Evolutionary conservation across 1,284 basidiomycete genomes (phyloP), one percentile per base, ranked within the genome.

Genomic region (Schizopora paradoxa): DNA sequence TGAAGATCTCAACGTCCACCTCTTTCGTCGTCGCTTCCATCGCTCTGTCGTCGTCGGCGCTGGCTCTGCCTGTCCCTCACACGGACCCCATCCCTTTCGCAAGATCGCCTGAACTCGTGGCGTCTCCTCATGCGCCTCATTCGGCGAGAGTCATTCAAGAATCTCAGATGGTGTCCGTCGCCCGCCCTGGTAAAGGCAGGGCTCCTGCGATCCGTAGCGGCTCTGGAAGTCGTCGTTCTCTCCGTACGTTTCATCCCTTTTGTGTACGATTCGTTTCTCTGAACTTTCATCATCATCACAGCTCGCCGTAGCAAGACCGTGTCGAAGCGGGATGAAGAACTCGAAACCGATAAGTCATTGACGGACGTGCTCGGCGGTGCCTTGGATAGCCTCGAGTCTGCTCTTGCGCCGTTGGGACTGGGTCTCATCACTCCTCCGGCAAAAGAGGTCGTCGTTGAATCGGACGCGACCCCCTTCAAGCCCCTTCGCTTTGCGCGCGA

Each of bases 1-100:
- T 71, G 70, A 68, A 61, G 54, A 55, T 66, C 53, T 51, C 65
- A 6, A 47, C 59, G 43, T 59, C 64, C 54, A 64, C 69, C 10
- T 61, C 67, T 31, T 49, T 64, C 49, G 51, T 69, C 51, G 49
- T 71, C 45, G 65, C 64, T 16, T 58, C 61, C 11, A 56, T 70
- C 25, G 67, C 61, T 16, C 52, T 61, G 21, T 63, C 63, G 22
- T 52, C 63, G 14, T 47, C 50, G 18, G 39, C 45, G 14, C 37
- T 47, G 13, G 34, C 41, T 21, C 18, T 47, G 10, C 43, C 44
- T 21, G 19, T 37, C 1, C 35, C 49, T 14, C 35, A 47, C 27
- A 14, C 10, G 8, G 10, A 8, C 8, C 28, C 28, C 10, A 8
- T 10, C 10, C 14, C 28, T 14, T 14, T 14, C 10, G 14, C 28